Base-by-base conservation (phyloP, 331 rosid species). In the Rosa hybrid region DNA sequence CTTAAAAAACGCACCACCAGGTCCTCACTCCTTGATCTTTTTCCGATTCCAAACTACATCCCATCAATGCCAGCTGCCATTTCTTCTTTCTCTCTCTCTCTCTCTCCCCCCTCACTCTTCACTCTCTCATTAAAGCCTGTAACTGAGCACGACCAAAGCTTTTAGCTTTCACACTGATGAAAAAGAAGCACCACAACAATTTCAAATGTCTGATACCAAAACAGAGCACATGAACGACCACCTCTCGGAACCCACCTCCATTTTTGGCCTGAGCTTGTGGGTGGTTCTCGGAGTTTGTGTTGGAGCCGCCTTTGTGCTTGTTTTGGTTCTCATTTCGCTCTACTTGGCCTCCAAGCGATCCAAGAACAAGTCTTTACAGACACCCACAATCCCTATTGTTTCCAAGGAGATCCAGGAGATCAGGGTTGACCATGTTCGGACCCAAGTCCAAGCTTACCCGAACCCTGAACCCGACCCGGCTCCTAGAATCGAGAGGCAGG, bases 341-440 rank as follows among this genome's bases (percentile, higher is more conserved):
- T 93, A 91, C 87, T 69, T 91, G 1, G 87, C 91, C 53, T 82
- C 90, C 46, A 89, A 86, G 76, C 90, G 96, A 62, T 89, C 94
- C 53, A 88, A 85, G 56, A 64, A 78, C 80, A 87, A 80, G 71
- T 63, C 76, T 48, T 73, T 78, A 49, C 75, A 20, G 39, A 59
- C 59, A 56, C 82, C 89, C 81, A 78, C 86, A 25, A 90, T 88
- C 77, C 98, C 98, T 1, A 77, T 80, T 13, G 87, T 84, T 72
- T 84, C 93, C 44, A 93, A 88, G 34, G 98, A 91, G 84, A 91
- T 93, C 86, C 94, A 91, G 68, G 97, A 93, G 68, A 87, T 93
- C 82, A 77, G 86, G 70, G 60, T 91, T 27, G 90, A 89, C 48
- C 74, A 75, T 77, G 56, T 57, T 34, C 39, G 39, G 39, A 34